phyloP scores from a whole-genome alignment of 768 basidiomycete genomes.

The Rhodotorula diobovata region DNA sequence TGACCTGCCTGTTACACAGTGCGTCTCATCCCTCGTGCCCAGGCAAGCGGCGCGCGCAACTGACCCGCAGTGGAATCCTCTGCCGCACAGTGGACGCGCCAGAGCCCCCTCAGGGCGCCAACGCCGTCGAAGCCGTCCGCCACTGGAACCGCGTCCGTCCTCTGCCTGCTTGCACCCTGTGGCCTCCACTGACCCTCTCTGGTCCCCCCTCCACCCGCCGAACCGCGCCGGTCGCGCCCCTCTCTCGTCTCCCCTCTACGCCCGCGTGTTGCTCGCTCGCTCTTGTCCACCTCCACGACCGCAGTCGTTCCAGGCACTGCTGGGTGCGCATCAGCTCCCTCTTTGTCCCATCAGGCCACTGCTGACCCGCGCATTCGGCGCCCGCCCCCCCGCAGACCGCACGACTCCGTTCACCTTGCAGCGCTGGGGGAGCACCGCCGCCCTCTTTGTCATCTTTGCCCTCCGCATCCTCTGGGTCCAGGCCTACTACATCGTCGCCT shows the following conservation, averaged over 20 bases:
- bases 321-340: conserved; percentile 12
- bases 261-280: background rate
- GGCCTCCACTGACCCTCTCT: background rate
- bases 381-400: conserved; percentile 56
- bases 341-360: background rate
- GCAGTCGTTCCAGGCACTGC: conserved; percentile 34
- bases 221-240: background rate
- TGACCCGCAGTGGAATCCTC: background rate
- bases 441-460: conserved; percentile 68
- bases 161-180: background rate
- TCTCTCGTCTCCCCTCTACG: background rate
- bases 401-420: conserved; percentile 85
- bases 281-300: background rate
- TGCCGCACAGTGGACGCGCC: conserved; percentile 13
- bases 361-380: background rate
- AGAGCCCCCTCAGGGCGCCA: conserved; percentile 10
- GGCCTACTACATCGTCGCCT: conserved; percentile 50
- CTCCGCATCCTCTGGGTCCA: conserved; percentile 80
- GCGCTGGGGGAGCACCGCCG: conserved; percentile 76
- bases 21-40: too few species aligned
- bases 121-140: conserved; percentile 23
- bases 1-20: too few species aligned
- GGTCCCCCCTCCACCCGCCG: background rate
- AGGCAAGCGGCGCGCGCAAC: background rate
- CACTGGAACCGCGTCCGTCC: conserved; percentile 27